Evolutionary conservation across 345 rosid genomes (phyloP).

Genomic region (Populus pruinosa): DNA sequence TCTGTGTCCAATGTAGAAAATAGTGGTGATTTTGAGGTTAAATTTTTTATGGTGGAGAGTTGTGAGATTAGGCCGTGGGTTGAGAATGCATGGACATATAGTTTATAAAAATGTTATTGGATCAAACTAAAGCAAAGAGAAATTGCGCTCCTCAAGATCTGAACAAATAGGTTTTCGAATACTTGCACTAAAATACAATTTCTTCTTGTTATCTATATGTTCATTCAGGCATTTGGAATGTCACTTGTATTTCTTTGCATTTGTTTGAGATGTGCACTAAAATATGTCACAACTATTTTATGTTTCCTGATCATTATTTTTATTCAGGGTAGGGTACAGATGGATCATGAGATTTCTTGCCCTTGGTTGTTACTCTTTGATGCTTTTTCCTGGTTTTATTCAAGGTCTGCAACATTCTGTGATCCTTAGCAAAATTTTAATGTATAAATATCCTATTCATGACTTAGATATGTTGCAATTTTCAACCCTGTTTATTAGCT

Average conservation of each 20-base stretch:
- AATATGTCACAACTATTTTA: neutral
- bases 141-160: neutral
- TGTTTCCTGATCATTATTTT: conserved; percentile 42
- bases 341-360: conserved; percentile 87
- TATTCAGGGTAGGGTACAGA: conserved; percentile 94
- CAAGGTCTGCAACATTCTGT: conserved; percentile 55
- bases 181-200: neutral
- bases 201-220: neutral
- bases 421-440: neutral
- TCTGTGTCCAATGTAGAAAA: neutral
- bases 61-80: neutral
- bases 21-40: neutral
- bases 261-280: conserved; percentile 8
- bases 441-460: neutral
- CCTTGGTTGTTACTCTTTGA: conserved; percentile 77
- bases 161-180: neutral
- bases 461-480: neutral
- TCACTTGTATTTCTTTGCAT: neutral
- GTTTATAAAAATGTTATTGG: neutral
- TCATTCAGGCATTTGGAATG: neutral
- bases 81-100: neutral
- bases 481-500: neutral
- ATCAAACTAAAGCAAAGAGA: neutral
- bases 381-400: conserved; percentile 91
- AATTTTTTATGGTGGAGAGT: neutral